Percentiles rank a stretch among this genome's conserved stretches.
phyloP scores from a whole-genome alignment of 1,284 basidiomycete species.

The Papiliotrema terrestris region DNA sequence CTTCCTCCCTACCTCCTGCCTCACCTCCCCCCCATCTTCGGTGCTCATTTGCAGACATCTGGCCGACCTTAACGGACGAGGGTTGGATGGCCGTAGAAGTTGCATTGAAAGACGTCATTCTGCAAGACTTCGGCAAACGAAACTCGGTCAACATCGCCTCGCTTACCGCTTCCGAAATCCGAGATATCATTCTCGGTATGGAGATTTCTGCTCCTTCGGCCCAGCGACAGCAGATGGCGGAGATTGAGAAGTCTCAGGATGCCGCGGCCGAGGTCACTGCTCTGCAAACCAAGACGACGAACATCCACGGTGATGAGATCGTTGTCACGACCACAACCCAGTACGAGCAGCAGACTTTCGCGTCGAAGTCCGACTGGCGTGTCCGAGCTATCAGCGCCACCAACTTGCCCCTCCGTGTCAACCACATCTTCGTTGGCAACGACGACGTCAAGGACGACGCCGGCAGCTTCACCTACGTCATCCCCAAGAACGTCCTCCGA shows the following conservation, averaged over 20 bases:
- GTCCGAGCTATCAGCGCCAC: conserved; percentile 94
- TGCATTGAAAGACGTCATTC: conserved; percentile 88
- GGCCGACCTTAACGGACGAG: conserved; percentile 91
- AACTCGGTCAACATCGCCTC: conserved; percentile 99
- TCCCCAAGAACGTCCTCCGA: conserved; percentile 95
- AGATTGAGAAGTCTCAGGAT: conserved; percentile 88
- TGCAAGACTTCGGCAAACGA: conserved; percentile 96
- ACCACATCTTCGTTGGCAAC: conserved; percentile 98
- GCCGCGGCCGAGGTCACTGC: conserved; percentile 89
- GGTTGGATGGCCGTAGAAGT: conserved; percentile 99
- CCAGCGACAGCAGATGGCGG: conserved; percentile 97
- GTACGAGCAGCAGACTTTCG: conserved; percentile 96
- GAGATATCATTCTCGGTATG: conserved; percentile 67
- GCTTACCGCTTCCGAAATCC: conserved; percentile 90
- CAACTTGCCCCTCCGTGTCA: conserved; percentile 89
- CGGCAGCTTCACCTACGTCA: conserved; percentile 86
- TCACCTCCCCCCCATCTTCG: background rate
- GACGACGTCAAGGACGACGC: conserved; percentile 97
- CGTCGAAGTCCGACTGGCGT: conserved; percentile 99
- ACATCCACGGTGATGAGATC: conserved; percentile 91
- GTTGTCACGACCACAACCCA: conserved; percentile 95
- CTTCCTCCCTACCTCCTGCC: background rate
- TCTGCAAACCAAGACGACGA: conserved; percentile 94
- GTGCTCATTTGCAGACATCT: conserved; percentile 60
- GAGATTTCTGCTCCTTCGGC: conserved; percentile 52